These are phyloP conservation scores for Aspergillus felis DNA, from an alignment of 2,329 filamentous ascomycete genomes.

Conservation along the genomic window DNA sequence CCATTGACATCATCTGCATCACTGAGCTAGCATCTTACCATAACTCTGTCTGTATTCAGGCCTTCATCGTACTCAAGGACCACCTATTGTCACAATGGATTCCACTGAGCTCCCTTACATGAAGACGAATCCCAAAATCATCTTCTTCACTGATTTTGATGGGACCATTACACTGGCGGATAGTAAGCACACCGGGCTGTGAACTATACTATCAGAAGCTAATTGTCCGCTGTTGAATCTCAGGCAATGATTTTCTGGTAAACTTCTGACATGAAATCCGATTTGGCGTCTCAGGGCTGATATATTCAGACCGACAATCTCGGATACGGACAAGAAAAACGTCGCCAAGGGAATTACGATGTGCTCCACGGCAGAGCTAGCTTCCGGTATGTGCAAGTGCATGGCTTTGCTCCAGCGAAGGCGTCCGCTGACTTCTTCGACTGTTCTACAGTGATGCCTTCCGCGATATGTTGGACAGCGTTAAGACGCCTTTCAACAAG, in stretches of 20 bases:
- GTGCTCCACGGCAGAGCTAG: conserved; percentile 67
- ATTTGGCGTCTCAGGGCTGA: conserved; percentile 24
- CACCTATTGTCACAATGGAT: conserved; percentile 23
- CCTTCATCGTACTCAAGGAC: background rate
- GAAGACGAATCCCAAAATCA: conserved; percentile 69
- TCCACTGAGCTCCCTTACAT: conserved; percentile 37
- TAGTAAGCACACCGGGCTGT: conserved; percentile 43
- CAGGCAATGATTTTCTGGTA: conserved; percentile 64
- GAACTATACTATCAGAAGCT: conserved; percentile 6
- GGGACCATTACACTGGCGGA: conserved; percentile 82
- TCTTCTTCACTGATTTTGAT: conserved; percentile 99
- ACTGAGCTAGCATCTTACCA: background rate
- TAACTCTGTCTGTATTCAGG: background rate
- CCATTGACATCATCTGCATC: background rate
- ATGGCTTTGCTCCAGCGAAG: background rate
- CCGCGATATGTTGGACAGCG: conserved; percentile 84
- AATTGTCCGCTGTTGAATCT: background rate
- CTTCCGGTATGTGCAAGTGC: conserved; percentile 57
- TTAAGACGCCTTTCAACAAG: conserved; percentile 73
- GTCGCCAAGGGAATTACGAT: conserved; percentile 69
- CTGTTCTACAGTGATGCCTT: conserved; percentile 63
- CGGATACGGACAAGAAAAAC: conserved; percentile 71
- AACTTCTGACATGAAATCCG: conserved; percentile 5
- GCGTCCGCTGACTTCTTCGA: conserved; percentile 3
- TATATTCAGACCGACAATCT: conserved; percentile 79